Base-by-base conservation (phyloP, 768 basidiomycete species). In the Macrolepiota albuminosa region DNA sequence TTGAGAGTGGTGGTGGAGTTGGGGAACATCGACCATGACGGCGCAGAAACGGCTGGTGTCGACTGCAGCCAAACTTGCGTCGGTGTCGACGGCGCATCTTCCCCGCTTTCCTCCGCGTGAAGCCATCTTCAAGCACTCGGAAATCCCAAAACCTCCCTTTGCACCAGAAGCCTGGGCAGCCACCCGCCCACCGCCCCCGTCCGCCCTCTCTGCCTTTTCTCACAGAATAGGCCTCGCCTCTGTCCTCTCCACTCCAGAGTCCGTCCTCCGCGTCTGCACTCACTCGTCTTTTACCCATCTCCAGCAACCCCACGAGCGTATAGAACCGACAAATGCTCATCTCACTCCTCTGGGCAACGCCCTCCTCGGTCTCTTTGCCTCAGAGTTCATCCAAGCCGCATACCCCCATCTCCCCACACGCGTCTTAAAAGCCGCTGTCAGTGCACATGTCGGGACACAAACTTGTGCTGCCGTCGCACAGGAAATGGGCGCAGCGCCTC, bases 341-440 rank as follows among this genome's bases (percentile, higher is more conserved):
- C 83, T 96, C 14, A 80, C 88, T 3, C 72, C 81, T 0, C 74
- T 95, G 14, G 95, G 95, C 43, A 97, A 97, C 76, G 81, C 91
- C 0, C 81, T 97, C 58, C 83, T 97, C 75, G 95, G 95, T 56
- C 79, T 97, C 34, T 95, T 97, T 70, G 89, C 93, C 9, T 75
- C 91, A 3, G 95, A 98, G 74, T 85, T 88, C 69, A 75, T 97
- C 43, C 81, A 89, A 57, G 78, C 86, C 13, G 79, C 84, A 48
- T 98, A 89, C 72, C 96, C 96, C 0, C 88, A 95, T 68, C 82
- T 98, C 31, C 96, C 96, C 1, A 94, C 93, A 24, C 86, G 92
- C 57, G 94, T 94, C 26, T 75, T 93, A 65, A 95, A 97, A 75
- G 90, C 92, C 6, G 94, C 92, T 14, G 85, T 96, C 59, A 94